Evolutionary conservation across 2,329 filamentous ascomycete genomes (phyloP), one percentile per base, ranked within the genome.

Genomic region (Albifimbria verrucaria): DNA sequence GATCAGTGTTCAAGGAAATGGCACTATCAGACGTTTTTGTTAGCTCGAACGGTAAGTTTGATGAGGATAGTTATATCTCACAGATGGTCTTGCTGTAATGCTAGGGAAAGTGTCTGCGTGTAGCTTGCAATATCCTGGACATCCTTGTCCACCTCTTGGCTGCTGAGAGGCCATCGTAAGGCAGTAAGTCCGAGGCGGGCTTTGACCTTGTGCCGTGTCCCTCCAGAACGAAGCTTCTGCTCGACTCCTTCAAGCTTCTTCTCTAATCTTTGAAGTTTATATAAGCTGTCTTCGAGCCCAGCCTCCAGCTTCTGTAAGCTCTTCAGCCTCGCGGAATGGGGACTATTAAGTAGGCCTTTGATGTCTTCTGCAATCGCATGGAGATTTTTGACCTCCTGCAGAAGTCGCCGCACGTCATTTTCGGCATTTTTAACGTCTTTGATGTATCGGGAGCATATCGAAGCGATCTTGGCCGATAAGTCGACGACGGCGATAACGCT

Each of bases 1-100:
- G 52, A 46, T 63, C 54, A 26, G 59, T 58, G 25, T 53, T 56
- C 25, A 62, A 50, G 51, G 62, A 50, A 20, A 50, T 48, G 43
- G 43, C 43, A 45, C 43, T 45, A 45, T 45, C 20, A 18, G 21
- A 23, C 24, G 6, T 20, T 47, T 46, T 20, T 57, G 17, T 49
- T 36, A 55, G 17, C 48, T 52, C n/a, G 57, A 57, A 45, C 10
- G 41, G 15, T 45, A 45, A 45, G 10, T 45, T 18, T 23, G 20
- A 45, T 45, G 7, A 21, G 20, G 20, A 21, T 45, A 21, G 24
- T 45, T 22, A 22, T 23, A 22, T 23, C 43, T 45, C 43, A 45
- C 43, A 45, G 43, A 45, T 45, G 43, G 20, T 45, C 43, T 11
- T 45, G 43, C 43, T 45, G 43, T 23, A 45, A 23, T 22, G 43